Evolutionary conservation across 2,329 filamentous ascomycete species (phyloP).

Genomic region (Herpotrichia juniperi): DNA sequence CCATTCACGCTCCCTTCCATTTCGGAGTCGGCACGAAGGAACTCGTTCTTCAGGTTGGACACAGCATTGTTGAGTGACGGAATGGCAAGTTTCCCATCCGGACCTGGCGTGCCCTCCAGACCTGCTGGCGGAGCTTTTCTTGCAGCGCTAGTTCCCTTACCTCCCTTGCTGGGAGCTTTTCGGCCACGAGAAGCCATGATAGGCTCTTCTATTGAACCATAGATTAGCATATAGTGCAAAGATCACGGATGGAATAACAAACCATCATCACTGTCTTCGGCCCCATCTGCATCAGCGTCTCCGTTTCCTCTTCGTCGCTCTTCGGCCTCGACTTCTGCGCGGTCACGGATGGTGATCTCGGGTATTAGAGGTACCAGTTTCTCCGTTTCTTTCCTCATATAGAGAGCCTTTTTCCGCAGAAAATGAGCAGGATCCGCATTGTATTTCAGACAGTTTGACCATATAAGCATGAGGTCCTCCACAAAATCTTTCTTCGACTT

Average conservation of each 20-base stretch:
- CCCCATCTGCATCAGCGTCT: constrained; percentile 80
- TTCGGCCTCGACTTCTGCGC: constrained; percentile 83
- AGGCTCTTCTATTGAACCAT: constrained; percentile 64
- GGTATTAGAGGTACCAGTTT: constrained; percentile 95
- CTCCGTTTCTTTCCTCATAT: constrained; percentile 97
- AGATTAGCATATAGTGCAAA: constrained; percentile 9
- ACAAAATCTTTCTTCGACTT: constrained; percentile 88
- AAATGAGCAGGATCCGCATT: constrained; percentile 90
- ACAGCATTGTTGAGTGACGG: constrained; percentile 61
- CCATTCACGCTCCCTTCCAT: constrained; percentile 81
- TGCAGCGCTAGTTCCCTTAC: constrained; percentile 67
- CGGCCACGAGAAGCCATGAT: constrained; percentile 97
- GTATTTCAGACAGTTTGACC: constrained; percentile 95
- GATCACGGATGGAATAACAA: constrained; percentile 16
- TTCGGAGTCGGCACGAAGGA: constrained; percentile 74
- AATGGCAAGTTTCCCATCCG: constrained; percentile 75
- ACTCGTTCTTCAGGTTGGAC: constrained; percentile 58
- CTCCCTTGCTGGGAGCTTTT: constrained; percentile 79
- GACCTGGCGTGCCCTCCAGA: constrained; percentile 78
- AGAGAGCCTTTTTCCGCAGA: constrained; percentile 87
- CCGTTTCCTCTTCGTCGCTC: constrained; percentile 79
- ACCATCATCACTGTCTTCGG: constrained; percentile 87
- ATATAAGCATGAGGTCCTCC: constrained; percentile 90
- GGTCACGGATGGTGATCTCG: constrained; percentile 86
- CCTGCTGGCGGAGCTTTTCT: constrained; percentile 75